A percentile compares a stretch with the other conserved stretches of the same genome.
These are phyloP conservation scores for Candida hispaniensis DNA, from an alignment of 805 yeast species.

Conservation along the genomic window DNA sequence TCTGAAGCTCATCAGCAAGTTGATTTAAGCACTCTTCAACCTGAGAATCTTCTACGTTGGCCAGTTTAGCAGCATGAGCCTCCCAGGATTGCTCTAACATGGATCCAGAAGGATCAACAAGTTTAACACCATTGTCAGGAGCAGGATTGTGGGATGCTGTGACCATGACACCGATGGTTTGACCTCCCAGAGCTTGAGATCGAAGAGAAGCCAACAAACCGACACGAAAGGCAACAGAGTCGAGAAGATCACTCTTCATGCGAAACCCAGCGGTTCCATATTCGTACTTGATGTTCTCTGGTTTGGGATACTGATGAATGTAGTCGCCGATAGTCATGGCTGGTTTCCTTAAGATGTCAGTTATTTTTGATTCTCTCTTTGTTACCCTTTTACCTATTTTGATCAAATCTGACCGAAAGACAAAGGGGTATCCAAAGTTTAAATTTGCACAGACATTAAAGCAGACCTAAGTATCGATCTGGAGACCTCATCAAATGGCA, in stretches of 20 bases:
- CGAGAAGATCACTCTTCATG: conserved; percentile 54
- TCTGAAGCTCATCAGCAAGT: conserved; percentile 35
- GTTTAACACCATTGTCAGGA: conserved; percentile 84
- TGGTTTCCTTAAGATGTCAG: background rate
- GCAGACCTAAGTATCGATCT: no score
- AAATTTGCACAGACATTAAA: no score
- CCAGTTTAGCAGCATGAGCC: conserved; percentile 61
- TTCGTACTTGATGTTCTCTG: conserved; percentile 36
- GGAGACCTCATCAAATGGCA: no score
- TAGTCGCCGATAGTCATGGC: conserved; percentile 12
- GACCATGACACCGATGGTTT: conserved; percentile 50
- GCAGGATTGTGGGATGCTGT: conserved; percentile 35
- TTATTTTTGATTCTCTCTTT: background rate
- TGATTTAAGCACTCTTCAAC: conserved; percentile 33
- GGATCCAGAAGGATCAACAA: conserved; percentile 88
- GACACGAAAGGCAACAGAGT: conserved; percentile 72
- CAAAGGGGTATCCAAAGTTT: no score
- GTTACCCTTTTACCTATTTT: no score
- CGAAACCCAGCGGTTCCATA: conserved; percentile 99
- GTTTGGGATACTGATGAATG: conserved; percentile 35
- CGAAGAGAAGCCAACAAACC: conserved; percentile 77
- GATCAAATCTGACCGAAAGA: no score
- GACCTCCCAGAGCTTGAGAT: conserved; percentile 57
- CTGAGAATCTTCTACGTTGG: conserved; percentile 51
- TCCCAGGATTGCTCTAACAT: conserved; percentile 88